Percentiles rank a stretch among this genome's conserved stretches.
phyloP scores from a whole-genome alignment of 2,329 filamentous ascomycete genomes.

The Cytospora paraplurivora region DNA sequence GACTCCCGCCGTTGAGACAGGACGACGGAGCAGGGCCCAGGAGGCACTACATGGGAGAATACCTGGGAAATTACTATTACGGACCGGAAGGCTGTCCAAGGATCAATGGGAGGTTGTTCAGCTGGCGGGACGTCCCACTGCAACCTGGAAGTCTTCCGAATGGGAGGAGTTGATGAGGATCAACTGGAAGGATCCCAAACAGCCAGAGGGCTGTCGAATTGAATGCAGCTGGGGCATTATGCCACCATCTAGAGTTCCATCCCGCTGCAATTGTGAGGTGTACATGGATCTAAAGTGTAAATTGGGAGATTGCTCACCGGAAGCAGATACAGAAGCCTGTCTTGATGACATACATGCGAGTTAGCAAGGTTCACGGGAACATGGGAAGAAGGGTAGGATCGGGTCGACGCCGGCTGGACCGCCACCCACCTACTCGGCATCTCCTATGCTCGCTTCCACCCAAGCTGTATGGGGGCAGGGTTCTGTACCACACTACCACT shows the following conservation, averaged over 20 bases:
- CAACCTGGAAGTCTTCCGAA: neutral
- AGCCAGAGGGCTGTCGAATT: neutral
- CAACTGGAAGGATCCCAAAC: neutral
- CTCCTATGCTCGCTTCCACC: neutral
- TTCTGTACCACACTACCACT: neutral
- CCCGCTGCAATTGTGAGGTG: neutral
- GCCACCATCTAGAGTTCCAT: neutral
- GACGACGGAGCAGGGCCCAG: neutral
- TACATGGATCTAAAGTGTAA: neutral
- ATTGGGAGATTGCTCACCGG: neutral
- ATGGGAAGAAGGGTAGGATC: neutral
- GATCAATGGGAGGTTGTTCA: neutral
- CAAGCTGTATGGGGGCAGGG: neutral
- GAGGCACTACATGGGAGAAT: neutral
- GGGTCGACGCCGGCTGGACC: neutral
- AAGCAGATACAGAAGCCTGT: neutral
- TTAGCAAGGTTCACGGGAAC: neutral
- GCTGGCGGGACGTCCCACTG: neutral
- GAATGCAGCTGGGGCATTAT: neutral
- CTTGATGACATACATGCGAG: neutral
- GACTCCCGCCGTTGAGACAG: neutral
- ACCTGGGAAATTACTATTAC: neutral
- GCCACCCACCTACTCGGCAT: neutral
- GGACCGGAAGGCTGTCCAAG: neutral
- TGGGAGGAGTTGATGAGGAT: neutral